Conservation (phyloP, 352 stramenopile genomes). For the Phytopythium oedochilum region DNA sequence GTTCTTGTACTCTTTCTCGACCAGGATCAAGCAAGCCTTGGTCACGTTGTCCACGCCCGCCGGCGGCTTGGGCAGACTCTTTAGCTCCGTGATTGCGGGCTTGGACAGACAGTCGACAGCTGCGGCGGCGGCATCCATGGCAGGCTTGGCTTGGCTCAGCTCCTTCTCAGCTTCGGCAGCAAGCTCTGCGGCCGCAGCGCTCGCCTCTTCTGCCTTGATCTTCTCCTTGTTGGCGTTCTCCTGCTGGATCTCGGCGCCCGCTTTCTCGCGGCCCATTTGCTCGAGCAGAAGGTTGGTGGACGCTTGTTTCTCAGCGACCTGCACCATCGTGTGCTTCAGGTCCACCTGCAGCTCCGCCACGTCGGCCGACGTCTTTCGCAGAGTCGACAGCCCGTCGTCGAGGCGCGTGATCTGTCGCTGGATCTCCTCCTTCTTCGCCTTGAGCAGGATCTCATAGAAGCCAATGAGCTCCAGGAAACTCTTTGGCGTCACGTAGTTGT, state of each 20-base stretch:
- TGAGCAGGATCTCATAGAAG: conserved; percentile 97
- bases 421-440: conserved; percentile 93
- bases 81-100: conserved; percentile 95
- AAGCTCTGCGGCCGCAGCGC: conserved; percentile 89
- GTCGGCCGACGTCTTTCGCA: conserved; percentile 95
- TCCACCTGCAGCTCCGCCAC: conserved; percentile 95
- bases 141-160: conserved; percentile 93
- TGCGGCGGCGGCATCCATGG: conserved; percentile 94
- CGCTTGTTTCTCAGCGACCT: conserved; percentile 95
- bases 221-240: conserved; percentile 95
- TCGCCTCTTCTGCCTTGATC: conserved; percentile 90
- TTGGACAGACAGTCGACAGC: conserved; percentile 97
- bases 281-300: conserved; percentile 93
- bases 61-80: conserved; percentile 95
- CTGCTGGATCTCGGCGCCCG: conserved; percentile 91
- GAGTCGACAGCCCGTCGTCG: conserved; percentile 94
- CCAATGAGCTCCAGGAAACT: conserved; percentile 97
- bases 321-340: conserved; percentile 94
- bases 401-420: conserved; percentile 95
- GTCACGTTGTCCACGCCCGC: conserved; percentile 95
- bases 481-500: conserved; percentile 99
- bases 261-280: conserved; percentile 93
- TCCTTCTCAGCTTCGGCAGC: conserved; percentile 94
- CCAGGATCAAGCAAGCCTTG: conserved; percentile 94
- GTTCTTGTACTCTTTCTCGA: conserved; percentile 98